Evolutionary conservation across 2,329 filamentous ascomycete species (phyloP).

Genomic region (Fusarium sp.): DNA sequence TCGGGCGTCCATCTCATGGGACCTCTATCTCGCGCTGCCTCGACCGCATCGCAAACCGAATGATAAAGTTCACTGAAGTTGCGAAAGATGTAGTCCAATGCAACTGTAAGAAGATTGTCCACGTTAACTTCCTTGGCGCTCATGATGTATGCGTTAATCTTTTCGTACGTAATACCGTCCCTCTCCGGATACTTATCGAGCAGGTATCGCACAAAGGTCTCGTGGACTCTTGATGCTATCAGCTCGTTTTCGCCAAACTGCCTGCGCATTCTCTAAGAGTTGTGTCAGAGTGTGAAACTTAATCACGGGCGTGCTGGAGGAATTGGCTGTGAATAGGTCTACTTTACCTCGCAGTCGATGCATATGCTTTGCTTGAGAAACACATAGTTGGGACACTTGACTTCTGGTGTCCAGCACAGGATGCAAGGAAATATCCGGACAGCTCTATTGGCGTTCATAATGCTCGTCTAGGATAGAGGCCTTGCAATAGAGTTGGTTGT

Average conservation of each 20-base stretch:
- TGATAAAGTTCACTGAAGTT: slow-evolving; percentile 41
- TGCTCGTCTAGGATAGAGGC: neutral
- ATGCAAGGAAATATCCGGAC: slow-evolving; percentile 43
- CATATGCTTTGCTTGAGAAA: slow-evolving; percentile 45
- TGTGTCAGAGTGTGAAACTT: slow-evolving; percentile 16
- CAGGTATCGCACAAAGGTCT: slow-evolving; percentile 45
- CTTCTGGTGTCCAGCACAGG: slow-evolving; percentile 42
- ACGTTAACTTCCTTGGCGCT: slow-evolving; percentile 37
- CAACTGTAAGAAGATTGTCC: slow-evolving; percentile 40
- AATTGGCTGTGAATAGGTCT: slow-evolving; percentile 2
- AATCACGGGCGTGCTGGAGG: neutral
- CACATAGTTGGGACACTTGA: slow-evolving; percentile 47
- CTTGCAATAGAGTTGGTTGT: slow-evolving; percentile 1
- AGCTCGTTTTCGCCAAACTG: slow-evolving; percentile 30
- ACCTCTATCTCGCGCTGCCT: slow-evolving; percentile 37
- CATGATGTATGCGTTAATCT: slow-evolving; percentile 39
- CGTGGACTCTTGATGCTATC: slow-evolving; percentile 42
- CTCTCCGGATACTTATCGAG: slow-evolving; percentile 43
- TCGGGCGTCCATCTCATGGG: slow-evolving; percentile 38
- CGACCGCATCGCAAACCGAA: slow-evolving; percentile 39
- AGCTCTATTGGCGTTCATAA: slow-evolving; percentile 37
- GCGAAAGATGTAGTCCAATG: slow-evolving; percentile 44
- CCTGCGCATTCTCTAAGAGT: slow-evolving; percentile 23
- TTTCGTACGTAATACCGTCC: slow-evolving; percentile 44
- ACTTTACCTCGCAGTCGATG: slow-evolving; percentile 45